Evolutionary conservation across 192 early-diverging fungal species (phyloP), one percentile per base, ranked within the genome.

Genomic region (Backusella liffmaniae): DNA sequence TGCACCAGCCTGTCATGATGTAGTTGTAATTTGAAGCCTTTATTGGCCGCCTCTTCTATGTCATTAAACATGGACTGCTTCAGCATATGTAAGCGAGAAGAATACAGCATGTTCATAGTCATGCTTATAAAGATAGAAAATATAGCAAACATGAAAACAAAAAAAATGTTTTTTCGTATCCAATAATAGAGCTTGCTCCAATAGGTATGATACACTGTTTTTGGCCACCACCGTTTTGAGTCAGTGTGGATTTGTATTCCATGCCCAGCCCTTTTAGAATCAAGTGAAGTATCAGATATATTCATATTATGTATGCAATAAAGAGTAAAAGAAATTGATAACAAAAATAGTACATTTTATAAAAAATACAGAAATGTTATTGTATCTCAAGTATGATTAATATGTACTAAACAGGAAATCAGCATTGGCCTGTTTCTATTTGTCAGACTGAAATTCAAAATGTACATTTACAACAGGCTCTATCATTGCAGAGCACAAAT

Each of bases 151-250:
- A 62, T 62, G 21, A 62, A 62, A 13, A 29, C 56, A 26, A 62
- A 26, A 29, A 26, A 29, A 26, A 62, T 62, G 12, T 62, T 62
- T 62, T 62, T 62, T 12, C 56, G 56, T 62, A 29, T 62, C 21
- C 26, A 62, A 29, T 62, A 62, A 29, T 62, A 62, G 1, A 62
- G 56, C 26, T 23, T 62, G 56, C 56, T 62, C 56, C 56, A 62
- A 62, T 62, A 62, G 29, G 56, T 62, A 29, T 62, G 56, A 4
- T 62, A 62, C 56, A 62, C 26, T 8, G 56, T 62, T 23, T 62
- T 29, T 62, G 56, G 56, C 56, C 56, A 62, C 56, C 56, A 62
- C 56, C 23, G 21, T 62, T 62, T 62, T 62, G 56, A 62, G 9
- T 62, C 56, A 13, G 56, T 62, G 9, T 62, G 56, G 4, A 62